These are phyloP conservation scores for Ambrosia trifida DNA, from an alignment of 129 eudicot species.

Conservation along the genomic window DNA sequence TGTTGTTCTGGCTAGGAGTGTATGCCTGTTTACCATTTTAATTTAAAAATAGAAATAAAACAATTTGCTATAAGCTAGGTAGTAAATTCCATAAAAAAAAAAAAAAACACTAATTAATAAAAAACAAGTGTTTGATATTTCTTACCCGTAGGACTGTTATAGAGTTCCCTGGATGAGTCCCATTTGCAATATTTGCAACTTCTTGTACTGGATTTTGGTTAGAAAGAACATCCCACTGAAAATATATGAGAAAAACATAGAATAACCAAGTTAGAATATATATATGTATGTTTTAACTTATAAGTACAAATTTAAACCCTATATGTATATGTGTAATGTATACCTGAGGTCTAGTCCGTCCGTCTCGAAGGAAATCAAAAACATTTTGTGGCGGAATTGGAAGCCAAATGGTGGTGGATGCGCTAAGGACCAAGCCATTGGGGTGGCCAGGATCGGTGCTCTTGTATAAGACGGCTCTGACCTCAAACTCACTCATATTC, in stretches of 20 bases:
- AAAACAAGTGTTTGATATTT: neutral
- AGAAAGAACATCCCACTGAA: slow-evolving; percentile 83
- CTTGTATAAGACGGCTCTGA: slow-evolving; percentile 48
- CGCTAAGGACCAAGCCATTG: slow-evolving; percentile 52
- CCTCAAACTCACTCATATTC: slow-evolving; percentile 44
- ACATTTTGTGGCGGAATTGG: slow-evolving; percentile 51
- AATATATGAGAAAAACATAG: neutral
- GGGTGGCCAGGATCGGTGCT: slow-evolving; percentile 57
- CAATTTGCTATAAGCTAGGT: too few relatives aligned
- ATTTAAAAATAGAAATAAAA: neutral
- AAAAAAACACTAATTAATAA: too few relatives aligned
- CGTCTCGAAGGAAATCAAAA: slow-evolving; percentile 57
- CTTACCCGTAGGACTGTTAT: slow-evolving; percentile 74
- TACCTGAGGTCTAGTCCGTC: slow-evolving; percentile 69
- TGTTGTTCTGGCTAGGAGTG: slow-evolving; percentile 67
- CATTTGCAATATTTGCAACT: slow-evolving; percentile 63
- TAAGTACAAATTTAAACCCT: neutral
- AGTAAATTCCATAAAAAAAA: too few relatives aligned
- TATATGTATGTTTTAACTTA: too few relatives aligned
- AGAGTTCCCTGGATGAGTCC: slow-evolving; percentile 74
- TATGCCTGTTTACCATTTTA: slow-evolving; percentile 41
- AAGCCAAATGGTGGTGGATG: slow-evolving; percentile 69
- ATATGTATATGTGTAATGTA: neutral
- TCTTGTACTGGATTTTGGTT: slow-evolving; percentile 73
- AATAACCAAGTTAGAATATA: neutral